Conservation (phyloP, 2,329 filamentous ascomycete species). For the Didymella segeticola region DNA sequence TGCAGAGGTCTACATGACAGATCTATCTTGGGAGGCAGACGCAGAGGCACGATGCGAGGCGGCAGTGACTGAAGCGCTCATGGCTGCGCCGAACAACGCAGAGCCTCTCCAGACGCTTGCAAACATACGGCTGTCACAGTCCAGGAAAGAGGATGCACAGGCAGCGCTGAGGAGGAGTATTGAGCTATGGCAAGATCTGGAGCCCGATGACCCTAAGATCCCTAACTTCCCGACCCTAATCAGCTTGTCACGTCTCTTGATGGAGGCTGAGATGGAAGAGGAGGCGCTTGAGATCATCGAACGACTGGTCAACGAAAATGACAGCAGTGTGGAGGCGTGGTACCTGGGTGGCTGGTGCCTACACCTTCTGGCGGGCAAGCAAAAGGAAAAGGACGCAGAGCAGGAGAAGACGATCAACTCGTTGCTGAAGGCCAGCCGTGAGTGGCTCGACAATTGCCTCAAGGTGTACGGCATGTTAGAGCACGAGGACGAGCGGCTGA, state of each 20-base stretch:
- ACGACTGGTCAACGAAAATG: slow-evolving; percentile 83
- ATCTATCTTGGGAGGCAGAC: slow-evolving; percentile 88
- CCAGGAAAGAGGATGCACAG: slow-evolving; percentile 77
- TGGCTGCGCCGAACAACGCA: slow-evolving; percentile 79
- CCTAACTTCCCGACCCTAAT: slow-evolving; percentile 89
- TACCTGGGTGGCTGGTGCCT: slow-evolving; percentile 96
- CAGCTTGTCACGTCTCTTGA: slow-evolving; percentile 80
- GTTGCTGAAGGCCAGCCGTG: slow-evolving; percentile 75
- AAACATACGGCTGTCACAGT: slow-evolving; percentile 90
- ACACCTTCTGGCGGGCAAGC: slow-evolving; percentile 77
- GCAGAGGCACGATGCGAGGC: slow-evolving; percentile 88
- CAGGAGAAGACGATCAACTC: slow-evolving; percentile 61
- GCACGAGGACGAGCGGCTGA: slow-evolving; percentile 83
- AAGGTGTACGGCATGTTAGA: slow-evolving; percentile 79
- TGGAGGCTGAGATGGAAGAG: slow-evolving; percentile 87
- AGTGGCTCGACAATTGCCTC: slow-evolving; percentile 83
- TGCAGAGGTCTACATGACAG: slow-evolving; percentile 98
- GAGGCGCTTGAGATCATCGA: slow-evolving; percentile 87
- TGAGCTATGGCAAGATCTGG: slow-evolving; percentile 80
- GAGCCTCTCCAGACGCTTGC: slow-evolving; percentile 97
- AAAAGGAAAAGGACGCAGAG: slow-evolving; percentile 55
- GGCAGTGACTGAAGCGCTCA: slow-evolving; percentile 86
- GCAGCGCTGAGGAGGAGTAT: slow-evolving; percentile 81
- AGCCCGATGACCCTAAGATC: slow-evolving; percentile 72
- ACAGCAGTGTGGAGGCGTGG: slow-evolving; percentile 94